These are phyloP conservation scores for Tylopilus sp. DNA, from an alignment of 1,284 basidiomycete genomes.

Conservation along the genomic window DNA sequence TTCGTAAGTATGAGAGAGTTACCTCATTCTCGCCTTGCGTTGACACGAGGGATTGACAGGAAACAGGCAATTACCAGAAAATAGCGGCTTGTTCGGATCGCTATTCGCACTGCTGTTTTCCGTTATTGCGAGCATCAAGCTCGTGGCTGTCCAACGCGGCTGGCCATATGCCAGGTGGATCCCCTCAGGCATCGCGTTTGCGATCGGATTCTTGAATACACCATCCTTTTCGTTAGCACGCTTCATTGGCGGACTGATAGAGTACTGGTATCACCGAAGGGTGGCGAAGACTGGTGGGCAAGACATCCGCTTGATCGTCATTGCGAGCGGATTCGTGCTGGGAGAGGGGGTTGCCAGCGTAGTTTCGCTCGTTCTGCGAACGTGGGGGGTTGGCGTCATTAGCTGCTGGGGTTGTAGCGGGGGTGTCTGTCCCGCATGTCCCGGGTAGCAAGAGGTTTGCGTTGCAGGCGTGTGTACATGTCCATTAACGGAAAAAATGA, in stretches of 20 bases:
- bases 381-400: slow-evolving; percentile 65
- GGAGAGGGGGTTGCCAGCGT: slow-evolving; percentile 92
- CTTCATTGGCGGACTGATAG: slow-evolving; percentile 82
- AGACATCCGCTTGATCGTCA: slow-evolving; percentile 78
- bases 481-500: slow-evolving; percentile 12
- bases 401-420: slow-evolving; percentile 85
- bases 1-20: slow-evolving; percentile 56
- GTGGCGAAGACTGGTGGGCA: slow-evolving; percentile 44
- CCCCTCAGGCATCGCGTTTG: slow-evolving; percentile 87
- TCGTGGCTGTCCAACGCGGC: slow-evolving; percentile 48
- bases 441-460: slow-evolving; percentile 21
- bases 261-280: slow-evolving; percentile 61
- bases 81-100: slow-evolving; percentile 80
- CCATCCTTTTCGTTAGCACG: slow-evolving; percentile 93
- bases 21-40: neutral
- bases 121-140: slow-evolving; percentile 64
- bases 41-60: slow-evolving; percentile 41
- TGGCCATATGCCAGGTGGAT: slow-evolving; percentile 65
- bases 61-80: slow-evolving; percentile 77
- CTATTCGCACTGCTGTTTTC: slow-evolving; percentile 72
- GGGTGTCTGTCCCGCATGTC: slow-evolving; percentile 69
- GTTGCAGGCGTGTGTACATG: slow-evolving; percentile 4
- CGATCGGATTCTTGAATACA: slow-evolving; percentile 91
- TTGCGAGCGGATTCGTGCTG: slow-evolving; percentile 93
- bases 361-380: slow-evolving; percentile 71